Conservation (phyloP, 2,329 filamentous ascomycete species). For the Microdochium nivale region DNA sequence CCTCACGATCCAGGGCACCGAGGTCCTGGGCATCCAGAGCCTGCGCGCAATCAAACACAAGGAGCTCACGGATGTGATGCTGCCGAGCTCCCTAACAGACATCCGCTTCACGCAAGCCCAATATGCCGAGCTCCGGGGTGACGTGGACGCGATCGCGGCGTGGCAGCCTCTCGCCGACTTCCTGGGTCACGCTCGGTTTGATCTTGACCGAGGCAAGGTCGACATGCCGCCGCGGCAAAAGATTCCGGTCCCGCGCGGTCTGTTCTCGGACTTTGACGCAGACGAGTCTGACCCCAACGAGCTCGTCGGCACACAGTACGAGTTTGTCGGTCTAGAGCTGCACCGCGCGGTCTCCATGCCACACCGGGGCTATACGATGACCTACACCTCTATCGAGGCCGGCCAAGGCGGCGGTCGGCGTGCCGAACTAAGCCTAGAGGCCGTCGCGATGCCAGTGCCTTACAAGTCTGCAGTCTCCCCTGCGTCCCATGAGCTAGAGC, state of each 20-base stretch:
- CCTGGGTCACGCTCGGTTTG: conserved; percentile 33
- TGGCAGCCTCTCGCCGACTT: conserved; percentile 32
- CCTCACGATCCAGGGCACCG: conserved; percentile 22
- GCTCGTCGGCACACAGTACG: conserved; percentile 21
- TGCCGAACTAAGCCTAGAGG: conserved; percentile 39
- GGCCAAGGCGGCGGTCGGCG: conserved; percentile 41
- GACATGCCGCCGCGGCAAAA: conserved; percentile 22
- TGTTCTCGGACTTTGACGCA: conserved; percentile 6
- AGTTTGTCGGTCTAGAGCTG: conserved; percentile 44
- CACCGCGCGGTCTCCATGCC: conserved; percentile 34
- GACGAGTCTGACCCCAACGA: background rate
- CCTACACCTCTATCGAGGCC: conserved; percentile 43
- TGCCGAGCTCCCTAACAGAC: conserved; percentile 38
- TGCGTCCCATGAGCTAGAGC: background rate
- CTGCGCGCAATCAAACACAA: conserved; percentile 29
- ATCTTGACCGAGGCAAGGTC: conserved; percentile 31
- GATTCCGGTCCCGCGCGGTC: conserved; percentile 21
- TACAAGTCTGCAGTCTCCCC: background rate
- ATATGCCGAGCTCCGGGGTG: conserved; percentile 19
- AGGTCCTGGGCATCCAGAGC: conserved; percentile 20
- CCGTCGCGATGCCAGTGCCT: conserved; percentile 5
- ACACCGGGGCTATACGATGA: conserved; percentile 34
- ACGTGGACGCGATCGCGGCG: conserved; percentile 12
- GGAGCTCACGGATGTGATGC: conserved; percentile 32
- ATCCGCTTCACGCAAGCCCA: conserved; percentile 33